These are phyloP conservation scores for Calonectria pseudoturangicola DNA, from an alignment of 2,329 filamentous ascomycete genomes.

Conservation along the genomic window DNA sequence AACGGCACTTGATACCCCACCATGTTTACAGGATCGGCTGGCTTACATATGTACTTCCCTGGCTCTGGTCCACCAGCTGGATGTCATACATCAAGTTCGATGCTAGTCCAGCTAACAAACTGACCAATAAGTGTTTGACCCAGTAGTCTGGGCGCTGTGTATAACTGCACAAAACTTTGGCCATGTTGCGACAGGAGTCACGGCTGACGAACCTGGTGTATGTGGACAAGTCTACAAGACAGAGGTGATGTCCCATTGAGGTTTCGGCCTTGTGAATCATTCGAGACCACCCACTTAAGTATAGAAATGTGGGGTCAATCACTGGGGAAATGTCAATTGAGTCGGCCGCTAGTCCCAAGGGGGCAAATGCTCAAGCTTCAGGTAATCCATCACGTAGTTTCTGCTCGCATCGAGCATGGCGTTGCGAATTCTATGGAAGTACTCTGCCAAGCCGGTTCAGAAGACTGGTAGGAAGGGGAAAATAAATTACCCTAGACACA, in stretches of 20 bases:
- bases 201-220: slow-evolving; percentile 49
- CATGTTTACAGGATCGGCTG: slow-evolving; percentile 35
- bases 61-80: slow-evolving; percentile 57
- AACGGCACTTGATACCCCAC: neutral
- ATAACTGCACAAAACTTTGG: slow-evolving; percentile 50
- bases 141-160: slow-evolving; percentile 54
- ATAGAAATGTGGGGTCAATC: neutral
- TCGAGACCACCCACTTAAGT: too few species aligned
- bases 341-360: neutral
- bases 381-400: neutral
- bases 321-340: neutral
- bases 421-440: neutral
- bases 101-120: slow-evolving; percentile 48
- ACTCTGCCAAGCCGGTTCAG: neutral
- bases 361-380: neutral
- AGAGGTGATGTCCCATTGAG: slow-evolving; percentile 55
- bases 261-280: neutral
- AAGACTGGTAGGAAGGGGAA: neutral
- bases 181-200: slow-evolving; percentile 45
- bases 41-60: slow-evolving; percentile 43
- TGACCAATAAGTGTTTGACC: slow-evolving; percentile 60
- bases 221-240: slow-evolving; percentile 41
- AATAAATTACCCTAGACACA: neutral
- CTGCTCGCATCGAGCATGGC: neutral
- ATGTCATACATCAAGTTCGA: slow-evolving; percentile 57